Evolutionary conservation across 2,329 filamentous ascomycete genomes (phyloP).

Genomic region (Verticillium dahliae): DNA sequence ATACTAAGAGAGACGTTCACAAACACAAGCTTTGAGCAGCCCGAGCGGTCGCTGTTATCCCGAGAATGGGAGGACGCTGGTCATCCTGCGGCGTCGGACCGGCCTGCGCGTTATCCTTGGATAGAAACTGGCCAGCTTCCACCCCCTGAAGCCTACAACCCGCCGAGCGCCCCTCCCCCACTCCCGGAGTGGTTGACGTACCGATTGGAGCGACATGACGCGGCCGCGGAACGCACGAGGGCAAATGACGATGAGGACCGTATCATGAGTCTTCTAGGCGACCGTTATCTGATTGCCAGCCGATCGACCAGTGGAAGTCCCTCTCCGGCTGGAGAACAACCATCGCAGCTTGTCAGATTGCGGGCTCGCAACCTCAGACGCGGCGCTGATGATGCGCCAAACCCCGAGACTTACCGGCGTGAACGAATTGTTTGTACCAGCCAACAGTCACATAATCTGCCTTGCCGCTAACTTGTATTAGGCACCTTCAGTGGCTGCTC

Average conservation of each 20-base stretch:
- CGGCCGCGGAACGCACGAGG: not conserved
- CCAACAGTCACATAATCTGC: too few species aligned
- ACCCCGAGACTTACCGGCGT: not conserved
- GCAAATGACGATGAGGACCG: not conserved
- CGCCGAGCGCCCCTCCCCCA: not conserved
- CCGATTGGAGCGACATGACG: not conserved
- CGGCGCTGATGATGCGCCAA: not conserved
- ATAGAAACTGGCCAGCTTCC: constrained; percentile 11
- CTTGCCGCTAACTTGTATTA: not conserved
- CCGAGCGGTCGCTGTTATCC: not conserved
- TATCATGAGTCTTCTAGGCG: not conserved
- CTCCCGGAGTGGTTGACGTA: not conserved
- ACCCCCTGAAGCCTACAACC: constrained; percentile 9
- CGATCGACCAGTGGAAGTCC: not conserved
- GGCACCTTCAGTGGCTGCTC: constrained; percentile 10
- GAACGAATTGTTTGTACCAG: not conserved
- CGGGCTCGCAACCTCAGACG: not conserved
- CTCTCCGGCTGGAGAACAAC: not conserved
- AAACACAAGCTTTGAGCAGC: not conserved
- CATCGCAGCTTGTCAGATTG: not conserved
- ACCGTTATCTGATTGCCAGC: not conserved
- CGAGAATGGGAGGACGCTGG: not conserved
- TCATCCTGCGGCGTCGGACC: constrained; percentile 3
- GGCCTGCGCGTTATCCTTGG: constrained; percentile 10
- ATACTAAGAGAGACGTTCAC: constrained; percentile 9